Conservation (phyloP, 2,329 filamentous ascomycete species). For the Xylariaceae sp. region DNA sequence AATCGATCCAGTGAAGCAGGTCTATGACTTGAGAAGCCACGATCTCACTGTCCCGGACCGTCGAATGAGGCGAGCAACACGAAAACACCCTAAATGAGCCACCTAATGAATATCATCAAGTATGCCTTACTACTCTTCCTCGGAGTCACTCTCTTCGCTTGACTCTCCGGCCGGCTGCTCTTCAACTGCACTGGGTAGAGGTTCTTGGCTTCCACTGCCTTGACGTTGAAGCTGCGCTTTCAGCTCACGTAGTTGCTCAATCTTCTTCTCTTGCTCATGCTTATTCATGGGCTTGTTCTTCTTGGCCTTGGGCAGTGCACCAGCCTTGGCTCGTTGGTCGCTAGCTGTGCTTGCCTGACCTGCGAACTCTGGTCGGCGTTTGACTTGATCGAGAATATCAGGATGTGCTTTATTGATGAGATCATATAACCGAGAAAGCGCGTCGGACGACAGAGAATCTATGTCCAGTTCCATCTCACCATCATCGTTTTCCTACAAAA, state of each 20-base stretch:
- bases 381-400: conserved; percentile 30
- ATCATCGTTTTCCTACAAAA: conserved; percentile 50
- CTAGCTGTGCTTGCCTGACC: conserved; percentile 23
- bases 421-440: conserved; percentile 47
- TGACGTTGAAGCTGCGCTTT: conserved; percentile 47
- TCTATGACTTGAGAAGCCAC: too few species aligned
- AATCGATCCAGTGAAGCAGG: too few species aligned
- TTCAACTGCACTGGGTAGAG: conserved; percentile 24
- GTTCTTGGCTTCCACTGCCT: conserved; percentile 41
- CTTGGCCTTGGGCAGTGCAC: conserved; percentile 52
- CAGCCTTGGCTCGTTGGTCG: conserved; percentile 24
- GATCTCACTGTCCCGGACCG: too few species aligned
- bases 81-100: too few species aligned
- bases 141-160: conserved; percentile 30
- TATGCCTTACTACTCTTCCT: conserved; percentile 26
- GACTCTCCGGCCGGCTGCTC: conserved; percentile 21
- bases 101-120: too few species aligned
- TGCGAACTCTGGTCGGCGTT: conserved; percentile 31
- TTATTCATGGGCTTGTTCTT: conserved; percentile 78
- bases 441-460: conserved; percentile 53
- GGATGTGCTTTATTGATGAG: conserved; percentile 40
- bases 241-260: conserved; percentile 59
- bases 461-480: conserved; percentile 59
- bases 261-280: conserved; percentile 64
- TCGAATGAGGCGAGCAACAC: too few species aligned